Base-by-base conservation (phyloP, 2,329 filamentous ascomycete genomes). In the Sarocladium brachiariae region DNA sequence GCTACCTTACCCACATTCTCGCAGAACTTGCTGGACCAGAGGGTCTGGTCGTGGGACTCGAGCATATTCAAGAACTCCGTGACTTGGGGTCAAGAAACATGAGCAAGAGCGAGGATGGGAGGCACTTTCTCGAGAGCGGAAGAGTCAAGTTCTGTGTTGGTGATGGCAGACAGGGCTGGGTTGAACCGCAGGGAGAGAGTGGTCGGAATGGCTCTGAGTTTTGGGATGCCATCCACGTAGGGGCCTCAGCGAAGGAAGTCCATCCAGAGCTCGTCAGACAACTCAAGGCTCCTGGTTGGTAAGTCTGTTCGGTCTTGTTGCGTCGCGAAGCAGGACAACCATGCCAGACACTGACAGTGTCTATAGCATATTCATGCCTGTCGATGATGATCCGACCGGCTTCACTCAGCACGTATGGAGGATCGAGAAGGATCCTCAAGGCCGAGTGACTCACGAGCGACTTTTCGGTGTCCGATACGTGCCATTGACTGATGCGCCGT, bases 181-280 rank as follows among this genome's bases (percentile, higher is more conserved):
- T 74, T 2, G 77, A 76, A 58, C 5, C 25, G 2, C 6, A 3
- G 7, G 57, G 61, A 10, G 55, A 62, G 1, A 60, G 68, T 51
- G 69, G 60, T 59, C 79, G 70, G 2, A 66, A 67, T 39, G 74
- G 73, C 5, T 73, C 73, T 51, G 69, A 72, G 11, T 76, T 82
- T 0, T 99, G 92, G 75, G 89, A 97, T 74, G 91, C 87, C 2
- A 97, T 99, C 53, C 93, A 97, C 64, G 93, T 97, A 2, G 93
- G 93, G 0, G 93, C 93, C 1, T 87, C 89, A 7, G 92, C 92
- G 0, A 77, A 71, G 21, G 78, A 82, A 61, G 69, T 95, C 50
- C 91, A 95, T 63, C 63, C 78, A 16, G 77, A 80, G 53, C 68
- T 97, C 56, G 69, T 95, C 41, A 78, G 83, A 25, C 93, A 97